Percentiles rank a stretch among this genome's conserved stretches.
Conservation (phyloP, 2,329 filamentous ascomycete genomes). For the Cryphonectria nitschkei region DNA sequence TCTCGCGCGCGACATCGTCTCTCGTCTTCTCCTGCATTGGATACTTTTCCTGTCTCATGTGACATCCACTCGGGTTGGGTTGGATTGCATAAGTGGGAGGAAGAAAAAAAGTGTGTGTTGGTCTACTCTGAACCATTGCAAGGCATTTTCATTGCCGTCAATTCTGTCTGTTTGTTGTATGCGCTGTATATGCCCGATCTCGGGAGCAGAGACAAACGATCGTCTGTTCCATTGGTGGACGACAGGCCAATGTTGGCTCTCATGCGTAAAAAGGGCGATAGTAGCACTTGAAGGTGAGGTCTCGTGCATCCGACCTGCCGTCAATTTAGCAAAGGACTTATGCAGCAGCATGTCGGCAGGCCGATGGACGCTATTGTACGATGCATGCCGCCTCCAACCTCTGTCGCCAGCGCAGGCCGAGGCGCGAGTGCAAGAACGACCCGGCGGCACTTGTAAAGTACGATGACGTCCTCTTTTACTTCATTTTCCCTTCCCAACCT, state of each 20-base stretch:
- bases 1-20: background rate
- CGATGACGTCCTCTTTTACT: background rate
- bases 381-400: background rate
- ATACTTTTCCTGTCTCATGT: background rate
- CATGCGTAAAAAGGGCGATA: background rate
- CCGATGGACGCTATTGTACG: background rate
- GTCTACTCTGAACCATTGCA: background rate
- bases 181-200: background rate
- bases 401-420: background rate
- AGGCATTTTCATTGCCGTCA: background rate
- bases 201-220: background rate
- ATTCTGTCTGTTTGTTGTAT: background rate
- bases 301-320: background rate
- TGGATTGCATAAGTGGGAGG: background rate
- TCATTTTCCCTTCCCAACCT: background rate
- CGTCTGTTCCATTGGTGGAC: background rate
- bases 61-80: background rate
- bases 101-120: background rate
- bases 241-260: background rate
- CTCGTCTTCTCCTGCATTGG: background rate
- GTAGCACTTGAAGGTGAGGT: background rate
- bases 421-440: background rate
- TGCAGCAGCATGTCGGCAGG: slow-evolving; percentile 1
- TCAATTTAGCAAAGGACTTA: background rate
- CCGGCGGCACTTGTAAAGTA: background rate